These are phyloP conservation scores for Myxozyma kluyveri DNA, from an alignment of 805 yeast species.

Conservation along the genomic window DNA sequence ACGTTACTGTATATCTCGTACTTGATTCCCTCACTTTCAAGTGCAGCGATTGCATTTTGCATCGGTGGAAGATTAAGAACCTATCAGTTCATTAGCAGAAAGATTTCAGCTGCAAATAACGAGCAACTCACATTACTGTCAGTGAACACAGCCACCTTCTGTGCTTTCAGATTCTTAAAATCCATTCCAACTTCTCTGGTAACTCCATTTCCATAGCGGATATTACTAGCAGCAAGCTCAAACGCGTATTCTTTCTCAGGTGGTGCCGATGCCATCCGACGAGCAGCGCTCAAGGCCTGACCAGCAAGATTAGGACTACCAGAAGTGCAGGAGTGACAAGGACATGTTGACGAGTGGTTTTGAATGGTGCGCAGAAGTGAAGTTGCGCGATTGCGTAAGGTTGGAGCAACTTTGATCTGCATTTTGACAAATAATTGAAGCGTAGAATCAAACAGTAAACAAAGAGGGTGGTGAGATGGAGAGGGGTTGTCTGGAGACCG, in stretches of 20 bases:
- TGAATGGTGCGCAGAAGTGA: slow-evolving; percentile 32
- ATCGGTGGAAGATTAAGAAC: slow-evolving; percentile 37
- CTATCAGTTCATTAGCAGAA: no score
- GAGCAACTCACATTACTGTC: slow-evolving; percentile 33
- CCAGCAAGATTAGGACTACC: slow-evolving; percentile 17
- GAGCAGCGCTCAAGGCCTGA: slow-evolving; percentile 22
- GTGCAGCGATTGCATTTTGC: slow-evolving; percentile 36
- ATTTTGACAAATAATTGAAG: no score
- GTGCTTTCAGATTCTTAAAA: slow-evolving; percentile 37
- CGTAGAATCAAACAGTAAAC: no score
- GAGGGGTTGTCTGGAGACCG: no score
- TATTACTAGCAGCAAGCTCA: slow-evolving; percentile 43
- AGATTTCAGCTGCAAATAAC: background rate
- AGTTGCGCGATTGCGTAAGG: slow-evolving; percentile 18
- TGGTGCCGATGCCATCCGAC: slow-evolving; percentile 16
- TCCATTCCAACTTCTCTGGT: slow-evolving; percentile 43
- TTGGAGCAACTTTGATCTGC: slow-evolving; percentile 19
- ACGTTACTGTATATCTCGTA: slow-evolving; percentile 41
- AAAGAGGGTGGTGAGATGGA: no score
- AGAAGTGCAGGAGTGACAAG: slow-evolving; percentile 39
- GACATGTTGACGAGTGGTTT: slow-evolving; percentile 37
- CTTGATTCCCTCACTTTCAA: slow-evolving; percentile 38
- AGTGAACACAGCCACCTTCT: slow-evolving; percentile 41
- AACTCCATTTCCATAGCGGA: slow-evolving; percentile 43
- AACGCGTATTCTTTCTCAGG: slow-evolving; percentile 40